Conservation (phyloP, 176 grass and related monocot species). For the Neostapfia colusana region DNA sequence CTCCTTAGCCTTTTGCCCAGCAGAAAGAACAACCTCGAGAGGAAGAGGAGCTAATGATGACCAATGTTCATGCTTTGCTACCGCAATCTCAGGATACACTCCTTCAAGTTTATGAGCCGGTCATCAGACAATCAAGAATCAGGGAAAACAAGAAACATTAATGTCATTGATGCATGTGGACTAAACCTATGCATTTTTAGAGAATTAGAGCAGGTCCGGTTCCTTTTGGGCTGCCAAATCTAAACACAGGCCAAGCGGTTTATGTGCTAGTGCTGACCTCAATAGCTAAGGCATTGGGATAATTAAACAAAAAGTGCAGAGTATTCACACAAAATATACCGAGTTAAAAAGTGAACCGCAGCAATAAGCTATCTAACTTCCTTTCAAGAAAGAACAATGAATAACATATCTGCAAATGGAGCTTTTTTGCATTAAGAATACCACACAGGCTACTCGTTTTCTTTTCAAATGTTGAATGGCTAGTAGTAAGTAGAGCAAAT, state of each 20-base stretch:
- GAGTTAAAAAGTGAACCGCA: neutral
- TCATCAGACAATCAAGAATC: slow-evolving; percentile 26
- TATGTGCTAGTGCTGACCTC: neutral
- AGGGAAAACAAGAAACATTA: slow-evolving; percentile 1
- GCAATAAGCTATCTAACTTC: slow-evolving; percentile 11
- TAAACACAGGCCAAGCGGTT: slow-evolving; percentile 6
- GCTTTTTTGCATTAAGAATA: slow-evolving; percentile 16
- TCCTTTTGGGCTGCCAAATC: slow-evolving; percentile 17
- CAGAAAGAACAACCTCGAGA: slow-evolving; percentile 90
- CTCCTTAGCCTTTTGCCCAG: slow-evolving; percentile 97
- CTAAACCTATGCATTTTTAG: slow-evolving; percentile 7
- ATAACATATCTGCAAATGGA: slow-evolving; percentile 4
- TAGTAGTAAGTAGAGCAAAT: slow-evolving; percentile 9
- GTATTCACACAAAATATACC: neutral
- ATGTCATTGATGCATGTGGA: neutral
- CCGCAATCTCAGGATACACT: slow-evolving; percentile 92
- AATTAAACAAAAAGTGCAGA: slow-evolving; percentile 29
- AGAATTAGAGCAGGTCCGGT: neutral
- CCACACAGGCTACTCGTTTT: slow-evolving; percentile 1
- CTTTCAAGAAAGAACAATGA: slow-evolving; percentile 25
- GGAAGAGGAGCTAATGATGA: slow-evolving; percentile 97
- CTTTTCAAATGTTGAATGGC: slow-evolving; percentile 22
- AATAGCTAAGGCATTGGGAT: neutral
- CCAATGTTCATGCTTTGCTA: slow-evolving; percentile 95
- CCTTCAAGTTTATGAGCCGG: slow-evolving; percentile 56